Evolutionary conservation across 352 stramenopile species (phyloP), one percentile per base, ranked within the genome.

Genomic region (Phytopythium chamaehyphon): DNA sequence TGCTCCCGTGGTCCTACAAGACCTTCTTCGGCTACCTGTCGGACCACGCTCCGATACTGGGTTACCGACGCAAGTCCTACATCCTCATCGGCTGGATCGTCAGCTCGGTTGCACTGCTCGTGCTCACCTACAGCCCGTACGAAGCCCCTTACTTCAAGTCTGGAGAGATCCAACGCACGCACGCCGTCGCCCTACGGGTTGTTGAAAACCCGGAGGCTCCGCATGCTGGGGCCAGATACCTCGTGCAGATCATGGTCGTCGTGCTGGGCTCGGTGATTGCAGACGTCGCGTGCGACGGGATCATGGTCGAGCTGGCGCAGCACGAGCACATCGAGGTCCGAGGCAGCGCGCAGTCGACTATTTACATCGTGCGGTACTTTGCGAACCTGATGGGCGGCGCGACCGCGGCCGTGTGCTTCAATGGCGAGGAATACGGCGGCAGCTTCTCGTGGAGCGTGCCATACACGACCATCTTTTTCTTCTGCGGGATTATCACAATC

Each of bases 1-100:
- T 69, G 43, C 57, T 90, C 21, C 75, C 75, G 11, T 90, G 78
- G 71, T 85, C 78, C 8, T 86, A 88, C 61, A 88, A 90, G 60
- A 88, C 76, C n/a, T 64, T 90, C 23, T 88, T 88, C 57, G 80
- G 76, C 18, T 54, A 85, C 37, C 57, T 90, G 40, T 85, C 75
- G 18, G 76, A 90, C 54, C 73, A 84, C 49, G 54, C 79, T 6
- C 79, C 76, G 16, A 83, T 90, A 44, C 55, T 61, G 18, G 79
- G 79, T 11, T 86, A 81, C 42, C 76, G 79, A 9, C 66, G 79
- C 45, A 88, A 86, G 51, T 73, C 79, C 9, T 88, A 90, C 60
- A 85, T 90, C 59, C 57, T 90, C 26, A 69, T 87, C 49, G 79
- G 79, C 16, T 90, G 76, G 79, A 0, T 63, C 18, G 53, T 90